These are phyloP conservation scores for Rhodotorula paludigena DNA, from an alignment of 768 basidiomycete genomes.

Conservation along the genomic window DNA sequence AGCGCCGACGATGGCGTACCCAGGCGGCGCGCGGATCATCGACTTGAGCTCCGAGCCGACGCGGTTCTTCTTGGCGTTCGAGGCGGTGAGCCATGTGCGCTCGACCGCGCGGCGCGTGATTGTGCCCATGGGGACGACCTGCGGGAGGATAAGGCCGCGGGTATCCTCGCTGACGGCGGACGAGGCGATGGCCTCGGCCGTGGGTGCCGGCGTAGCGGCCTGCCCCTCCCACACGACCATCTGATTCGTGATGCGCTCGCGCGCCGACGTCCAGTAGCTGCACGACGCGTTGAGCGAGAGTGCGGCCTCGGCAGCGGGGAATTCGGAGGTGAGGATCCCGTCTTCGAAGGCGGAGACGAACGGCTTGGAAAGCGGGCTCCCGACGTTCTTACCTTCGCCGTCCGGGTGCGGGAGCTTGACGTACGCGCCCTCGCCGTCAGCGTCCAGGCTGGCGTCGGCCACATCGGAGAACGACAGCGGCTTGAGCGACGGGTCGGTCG, in stretches of 20 bases:
- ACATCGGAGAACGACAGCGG: constrained; percentile 61
- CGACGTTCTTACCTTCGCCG: constrained; percentile 91
- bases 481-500: constrained; percentile 51
- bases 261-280: constrained; percentile 93
- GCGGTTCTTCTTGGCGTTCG: constrained; percentile 94
- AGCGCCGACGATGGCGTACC: constrained; percentile 91
- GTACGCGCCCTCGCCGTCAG: constrained; percentile 57
- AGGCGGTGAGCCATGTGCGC: constrained; percentile 95
- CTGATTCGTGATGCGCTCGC: constrained; percentile 86
- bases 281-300: constrained; percentile 88
- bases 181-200: constrained; percentile 33
- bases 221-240: constrained; percentile 77
- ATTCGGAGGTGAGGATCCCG: constrained; percentile 76
- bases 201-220: constrained; percentile 21
- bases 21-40: constrained; percentile 89
- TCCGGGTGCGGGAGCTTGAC: constrained; percentile 96
- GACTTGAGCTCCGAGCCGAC: constrained; percentile 98
- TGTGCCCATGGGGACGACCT: constrained; percentile 97
- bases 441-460: constrained; percentile 58
- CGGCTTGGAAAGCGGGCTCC: constrained; percentile 77
- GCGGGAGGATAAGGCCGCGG: constrained; percentile 82
- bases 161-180: constrained; percentile 16
- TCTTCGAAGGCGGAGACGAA: constrained; percentile 85
- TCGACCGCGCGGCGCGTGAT: constrained; percentile 96
- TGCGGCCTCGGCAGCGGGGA: constrained; percentile 69